A percentile compares a stretch with the other conserved stretches of the same genome.
These are phyloP conservation scores for Penicillium sp. DNA, from an alignment of 2,329 filamentous ascomycete genomes.

Conservation along the genomic window DNA sequence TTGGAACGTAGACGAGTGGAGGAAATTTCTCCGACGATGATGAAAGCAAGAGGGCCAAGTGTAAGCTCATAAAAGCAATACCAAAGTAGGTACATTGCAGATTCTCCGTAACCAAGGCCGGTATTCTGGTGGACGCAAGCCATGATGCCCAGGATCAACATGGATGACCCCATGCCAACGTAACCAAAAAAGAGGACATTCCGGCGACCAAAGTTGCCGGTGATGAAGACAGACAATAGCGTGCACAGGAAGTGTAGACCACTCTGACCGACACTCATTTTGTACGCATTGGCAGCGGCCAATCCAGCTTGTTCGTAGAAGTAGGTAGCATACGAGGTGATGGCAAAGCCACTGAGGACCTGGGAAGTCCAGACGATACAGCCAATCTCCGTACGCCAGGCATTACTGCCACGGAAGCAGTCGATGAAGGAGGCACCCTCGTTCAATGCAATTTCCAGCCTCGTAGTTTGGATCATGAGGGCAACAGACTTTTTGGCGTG, in stretches of 20 bases:
- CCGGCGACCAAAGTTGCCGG: constrained; percentile 37
- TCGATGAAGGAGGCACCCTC: constrained; percentile 37
- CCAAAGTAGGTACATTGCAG: constrained; percentile 54
- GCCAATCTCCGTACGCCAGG: constrained; percentile 39
- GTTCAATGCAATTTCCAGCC: neutral
- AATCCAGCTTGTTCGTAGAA: constrained; percentile 42
- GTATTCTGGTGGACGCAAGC: constrained; percentile 45
- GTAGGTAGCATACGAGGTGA: constrained; percentile 38
- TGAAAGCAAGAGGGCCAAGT: constrained; percentile 56
- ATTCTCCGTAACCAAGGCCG: constrained; percentile 30
- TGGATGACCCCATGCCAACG: constrained; percentile 25
- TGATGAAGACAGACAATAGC: constrained; percentile 36
- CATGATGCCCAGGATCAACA: constrained; percentile 26
- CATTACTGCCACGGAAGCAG: constrained; percentile 40
- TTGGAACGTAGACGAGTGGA: constrained; percentile 56
- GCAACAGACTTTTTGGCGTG: constrained; percentile 7
- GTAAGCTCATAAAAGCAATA: constrained; percentile 55
- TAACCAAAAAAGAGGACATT: constrained; percentile 39
- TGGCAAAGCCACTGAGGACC: constrained; percentile 33
- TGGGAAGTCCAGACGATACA: constrained; percentile 38
- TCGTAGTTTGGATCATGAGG: neutral
- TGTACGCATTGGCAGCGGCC: constrained; percentile 40
- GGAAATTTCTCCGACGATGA: constrained; percentile 54
- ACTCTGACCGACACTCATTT: constrained; percentile 37
- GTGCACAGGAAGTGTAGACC: constrained; percentile 35